These are phyloP conservation scores for Alternaria arbusti DNA, from an alignment of 2,329 filamentous ascomycete genomes.

Conservation along the genomic window DNA sequence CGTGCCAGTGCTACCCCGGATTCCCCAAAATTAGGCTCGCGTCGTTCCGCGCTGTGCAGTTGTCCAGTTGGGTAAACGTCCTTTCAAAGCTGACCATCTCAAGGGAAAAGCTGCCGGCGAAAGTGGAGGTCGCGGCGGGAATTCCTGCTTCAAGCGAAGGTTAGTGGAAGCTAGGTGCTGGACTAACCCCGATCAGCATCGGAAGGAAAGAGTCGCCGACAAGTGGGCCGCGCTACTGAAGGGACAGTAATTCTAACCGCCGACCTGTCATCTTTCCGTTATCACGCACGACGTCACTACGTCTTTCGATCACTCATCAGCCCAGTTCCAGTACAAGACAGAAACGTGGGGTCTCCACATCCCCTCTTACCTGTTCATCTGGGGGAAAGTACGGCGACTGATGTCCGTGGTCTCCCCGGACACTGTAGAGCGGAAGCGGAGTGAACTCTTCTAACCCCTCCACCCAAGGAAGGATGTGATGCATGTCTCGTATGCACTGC, in stretches of 20 bases:
- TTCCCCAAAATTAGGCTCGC: constrained; percentile 27
- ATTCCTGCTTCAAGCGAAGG: constrained; percentile 1
- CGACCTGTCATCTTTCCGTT: neutral
- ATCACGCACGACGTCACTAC: neutral
- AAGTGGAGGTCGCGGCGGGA: constrained; percentile 14
- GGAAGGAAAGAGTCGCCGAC: constrained; percentile 9
- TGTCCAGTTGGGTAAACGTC: constrained; percentile 7
- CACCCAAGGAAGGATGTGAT: neutral
- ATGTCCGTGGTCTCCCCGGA: neutral
- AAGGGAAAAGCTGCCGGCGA: constrained; percentile 6
- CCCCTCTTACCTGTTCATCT: neutral
- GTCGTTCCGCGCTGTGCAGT: constrained; percentile 27
- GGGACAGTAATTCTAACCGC: constrained; percentile 5
- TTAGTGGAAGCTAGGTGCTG: neutral
- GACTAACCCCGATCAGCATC: neutral
- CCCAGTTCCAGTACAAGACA: neutral
- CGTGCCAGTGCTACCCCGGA: constrained; percentile 20
- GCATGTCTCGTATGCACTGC: neutral
- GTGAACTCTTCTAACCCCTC: neutral
- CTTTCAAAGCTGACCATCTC: constrained; percentile 9
- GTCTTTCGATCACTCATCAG: neutral
- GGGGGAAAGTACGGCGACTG: neutral
- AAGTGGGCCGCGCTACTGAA: neutral
- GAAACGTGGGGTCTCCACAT: neutral
- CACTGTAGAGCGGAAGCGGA: neutral